These are phyloP conservation scores for Fusarium nygamai DNA, from an alignment of 2,329 filamentous ascomycete genomes.

Conservation along the genomic window DNA sequence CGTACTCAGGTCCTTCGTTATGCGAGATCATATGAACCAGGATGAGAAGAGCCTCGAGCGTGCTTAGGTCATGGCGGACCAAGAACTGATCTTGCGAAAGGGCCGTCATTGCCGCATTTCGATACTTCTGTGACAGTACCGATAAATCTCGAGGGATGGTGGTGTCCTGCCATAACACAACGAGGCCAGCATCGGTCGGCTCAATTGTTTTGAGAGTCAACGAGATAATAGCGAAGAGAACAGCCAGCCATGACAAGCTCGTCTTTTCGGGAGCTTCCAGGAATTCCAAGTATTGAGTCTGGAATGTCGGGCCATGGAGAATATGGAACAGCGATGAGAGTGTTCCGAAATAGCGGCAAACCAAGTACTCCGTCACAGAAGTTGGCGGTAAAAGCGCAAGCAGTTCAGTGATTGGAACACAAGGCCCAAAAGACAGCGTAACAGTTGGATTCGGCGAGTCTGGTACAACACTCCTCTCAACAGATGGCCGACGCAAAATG, in stretches of 20 bases:
- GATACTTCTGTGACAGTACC: not conserved
- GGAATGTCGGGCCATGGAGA: not conserved
- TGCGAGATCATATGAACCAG: slow-evolving; percentile 4
- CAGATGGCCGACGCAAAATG: not conserved
- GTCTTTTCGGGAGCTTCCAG: not conserved
- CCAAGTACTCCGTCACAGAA: slow-evolving; percentile 2
- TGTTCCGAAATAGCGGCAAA: not conserved
- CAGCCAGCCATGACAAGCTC: not conserved
- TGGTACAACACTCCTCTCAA: not conserved
- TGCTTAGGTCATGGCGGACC: not conserved
- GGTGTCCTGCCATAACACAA: not conserved
- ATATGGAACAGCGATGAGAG: slow-evolving; percentile 7
- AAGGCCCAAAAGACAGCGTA: not conserved
- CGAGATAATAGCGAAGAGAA: not conserved
- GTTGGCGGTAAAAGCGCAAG: not conserved
- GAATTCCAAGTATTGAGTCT: not conserved
- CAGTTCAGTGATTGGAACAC: not conserved
- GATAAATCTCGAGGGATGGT: not conserved
- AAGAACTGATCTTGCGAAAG: slow-evolving; percentile 5
- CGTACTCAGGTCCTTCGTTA: slow-evolving; percentile 5
- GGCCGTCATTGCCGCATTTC: slow-evolving; percentile 5
- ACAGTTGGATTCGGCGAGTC: not conserved
- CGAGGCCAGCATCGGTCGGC: not conserved
- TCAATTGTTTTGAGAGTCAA: not conserved
- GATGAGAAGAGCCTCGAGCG: slow-evolving; percentile 1